Evolutionary conservation across 257 asterid genomes (phyloP).

Genomic region (Plantago ovata): DNA sequence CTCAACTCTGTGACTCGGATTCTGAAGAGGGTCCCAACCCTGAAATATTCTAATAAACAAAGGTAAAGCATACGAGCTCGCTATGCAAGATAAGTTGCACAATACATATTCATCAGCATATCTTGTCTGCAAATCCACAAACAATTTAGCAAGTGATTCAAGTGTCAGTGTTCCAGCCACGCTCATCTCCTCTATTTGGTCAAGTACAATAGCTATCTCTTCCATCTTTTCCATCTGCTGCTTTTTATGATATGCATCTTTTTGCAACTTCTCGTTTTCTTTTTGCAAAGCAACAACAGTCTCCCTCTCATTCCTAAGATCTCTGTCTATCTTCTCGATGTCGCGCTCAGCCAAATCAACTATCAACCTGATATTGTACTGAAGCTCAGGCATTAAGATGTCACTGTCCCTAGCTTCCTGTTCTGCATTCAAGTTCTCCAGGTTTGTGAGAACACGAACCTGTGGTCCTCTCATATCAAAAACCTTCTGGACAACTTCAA

Average conservation of each 20-base stretch:
- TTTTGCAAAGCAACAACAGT: constrained; percentile 72
- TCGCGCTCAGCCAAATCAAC: constrained; percentile 75
- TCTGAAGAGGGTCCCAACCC: constrained; percentile 95
- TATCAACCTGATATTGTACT: constrained; percentile 72
- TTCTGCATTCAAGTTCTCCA: constrained; percentile 86
- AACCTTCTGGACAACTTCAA: constrained; percentile 78
- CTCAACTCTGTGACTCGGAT: constrained; percentile 75
- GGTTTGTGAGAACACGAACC: constrained; percentile 77
- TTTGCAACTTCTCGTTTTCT: constrained; percentile 74
- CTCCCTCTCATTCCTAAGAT: constrained; percentile 86
- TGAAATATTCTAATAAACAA: constrained; percentile 73
- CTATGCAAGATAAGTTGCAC: constrained; percentile 76
- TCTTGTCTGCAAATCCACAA: constrained; percentile 52
- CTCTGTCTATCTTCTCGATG: constrained; percentile 70
- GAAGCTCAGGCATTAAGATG: constrained; percentile 92
- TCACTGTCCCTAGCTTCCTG: constrained; percentile 66
- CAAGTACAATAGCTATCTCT: constrained; percentile 44
- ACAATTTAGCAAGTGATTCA: constrained; percentile 67
- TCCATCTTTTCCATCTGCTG: constrained; percentile 68
- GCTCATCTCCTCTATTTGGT: constrained; percentile 55
- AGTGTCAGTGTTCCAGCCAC: constrained; percentile 54
- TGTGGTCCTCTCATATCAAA: constrained; percentile 98
- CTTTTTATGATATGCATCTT: constrained; percentile 55
- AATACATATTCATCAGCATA: constrained; percentile 61
- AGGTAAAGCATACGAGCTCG: constrained; percentile 82